Conservation (phyloP, 495 filamentous ascomycete genomes). For the Lindgomyces ingoldianus region DNA sequence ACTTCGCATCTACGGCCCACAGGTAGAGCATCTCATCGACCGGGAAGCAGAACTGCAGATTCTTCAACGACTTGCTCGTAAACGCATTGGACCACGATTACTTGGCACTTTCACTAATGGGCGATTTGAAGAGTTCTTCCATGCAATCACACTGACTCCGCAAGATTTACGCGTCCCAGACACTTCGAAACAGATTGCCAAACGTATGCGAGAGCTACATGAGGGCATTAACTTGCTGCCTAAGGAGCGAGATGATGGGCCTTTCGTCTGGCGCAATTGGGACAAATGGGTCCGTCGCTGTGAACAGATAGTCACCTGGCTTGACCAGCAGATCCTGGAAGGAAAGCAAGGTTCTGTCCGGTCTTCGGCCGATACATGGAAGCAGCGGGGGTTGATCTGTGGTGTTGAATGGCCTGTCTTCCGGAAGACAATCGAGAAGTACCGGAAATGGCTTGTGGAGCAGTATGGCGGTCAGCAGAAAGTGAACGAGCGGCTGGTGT, state of each 20-base stretch:
- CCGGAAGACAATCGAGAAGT: constrained; percentile 71
- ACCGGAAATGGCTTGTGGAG: constrained; percentile 71
- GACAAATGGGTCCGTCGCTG: constrained; percentile 88
- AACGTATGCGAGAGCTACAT: constrained; percentile 95
- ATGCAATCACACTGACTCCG: constrained; percentile 75
- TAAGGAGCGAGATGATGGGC: constrained; percentile 73
- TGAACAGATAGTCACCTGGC: constrained; percentile 71
- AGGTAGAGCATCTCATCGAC: constrained; percentile 95
- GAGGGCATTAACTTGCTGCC: constrained; percentile 85
- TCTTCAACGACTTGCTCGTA: constrained; percentile 78
- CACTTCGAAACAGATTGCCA: constrained; percentile 92
- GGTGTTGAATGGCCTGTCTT: constrained; percentile 84
- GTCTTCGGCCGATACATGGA: constrained; percentile 57
- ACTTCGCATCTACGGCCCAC: constrained; percentile 89
- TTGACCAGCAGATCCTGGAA: constrained; percentile 68
- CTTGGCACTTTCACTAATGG: constrained; percentile 93
- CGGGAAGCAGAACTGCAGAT: constrained; percentile 86
- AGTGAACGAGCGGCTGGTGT: constrained; percentile 76
- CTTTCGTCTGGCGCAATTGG: constrained; percentile 89
- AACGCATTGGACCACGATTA: constrained; percentile 91
- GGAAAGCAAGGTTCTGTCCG: constrained; percentile 44
- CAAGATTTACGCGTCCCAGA: constrained; percentile 76
- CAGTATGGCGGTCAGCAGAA: constrained; percentile 66
- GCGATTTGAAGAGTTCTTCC: constrained; percentile 92
- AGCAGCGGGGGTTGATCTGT: constrained; percentile 71